Base-by-base conservation (phyloP, 495 filamentous ascomycete species). In the Annulohypoxylon bovei region DNA sequence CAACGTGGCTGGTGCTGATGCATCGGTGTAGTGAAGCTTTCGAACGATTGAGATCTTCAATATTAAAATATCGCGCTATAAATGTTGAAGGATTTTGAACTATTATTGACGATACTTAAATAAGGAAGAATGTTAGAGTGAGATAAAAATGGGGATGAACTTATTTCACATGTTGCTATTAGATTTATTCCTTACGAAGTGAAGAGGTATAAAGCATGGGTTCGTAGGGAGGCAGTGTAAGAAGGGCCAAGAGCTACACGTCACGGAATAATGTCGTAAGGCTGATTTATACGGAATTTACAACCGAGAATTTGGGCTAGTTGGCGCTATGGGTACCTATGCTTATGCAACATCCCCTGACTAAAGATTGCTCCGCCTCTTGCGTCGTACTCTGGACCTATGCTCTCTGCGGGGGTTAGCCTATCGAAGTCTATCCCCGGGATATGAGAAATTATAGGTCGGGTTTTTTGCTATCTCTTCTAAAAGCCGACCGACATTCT, bases 311-410 rank as follows among this genome's bases (percentile, higher is more conserved):
- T 27, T 56, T 56, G 32, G 53, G 53, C 12, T 39, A 39, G 18
- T 37, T 39, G 18, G 32, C 53, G 33, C 20, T 56, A 18, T 55
- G 20, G 30, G 23, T 32, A 39, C 32, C 6, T 22, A 30, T 32
- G 32, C 53, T 56, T 39, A 56, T 56, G 53, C 53, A 56, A 56
- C 5, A 9, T 14, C 3, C 20, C 32, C 18, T 56, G 53, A 39
- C 20, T 39, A 14, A 39, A 39, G 4, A 18, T 1, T 49, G 30
- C 61, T 56, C 61, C 61, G 67, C 67, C 67, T 58, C 67, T 59
- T 1, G 33, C 68, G 68, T 70, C 68, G 68, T 70, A 65, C 47
- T 46, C 23, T 65, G 5, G 28, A 42, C 62, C 67, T 65, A 52
- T 59, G 6, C 47, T 39, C 27, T 46, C 33, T 27, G 35, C 32